Percentiles rank a stretch among this genome's conserved stretches.
These are phyloP conservation scores for Kazachstania martiniae DNA, from an alignment of 805 yeast species.

Conservation along the genomic window DNA sequence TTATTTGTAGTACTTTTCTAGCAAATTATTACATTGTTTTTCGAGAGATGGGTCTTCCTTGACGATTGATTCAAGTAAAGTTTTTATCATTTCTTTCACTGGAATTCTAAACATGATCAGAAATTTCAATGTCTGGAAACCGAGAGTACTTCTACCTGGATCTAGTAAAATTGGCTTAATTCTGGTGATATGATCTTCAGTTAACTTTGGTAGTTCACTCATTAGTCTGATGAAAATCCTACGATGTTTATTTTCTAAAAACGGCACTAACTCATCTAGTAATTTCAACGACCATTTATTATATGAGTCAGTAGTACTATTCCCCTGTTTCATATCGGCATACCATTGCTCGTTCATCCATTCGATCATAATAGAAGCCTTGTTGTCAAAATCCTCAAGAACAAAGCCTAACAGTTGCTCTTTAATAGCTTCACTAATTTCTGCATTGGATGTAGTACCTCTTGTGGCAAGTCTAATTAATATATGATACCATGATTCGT, in stretches of 20 bases:
- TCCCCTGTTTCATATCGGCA: conserved; percentile 31
- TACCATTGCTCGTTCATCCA: conserved; percentile 98
- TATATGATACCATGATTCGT: conserved; percentile 66
- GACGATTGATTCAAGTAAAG: conserved; percentile 18
- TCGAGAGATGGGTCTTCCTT: conserved; percentile 16
- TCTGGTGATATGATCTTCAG: conserved; percentile 47
- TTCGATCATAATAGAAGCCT: conserved; percentile 68
- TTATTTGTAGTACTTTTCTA: conserved; percentile 17
- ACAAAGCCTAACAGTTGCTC: conserved; percentile 63
- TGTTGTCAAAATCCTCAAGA: conserved; percentile 55
- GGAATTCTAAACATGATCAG: conserved; percentile 89
- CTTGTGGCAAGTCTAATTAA: conserved; percentile 73
- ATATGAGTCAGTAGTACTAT: conserved; percentile 31
- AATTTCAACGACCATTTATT: conserved; percentile 58
- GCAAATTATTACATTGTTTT: conserved; percentile 20
- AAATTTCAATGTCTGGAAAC: conserved; percentile 73
- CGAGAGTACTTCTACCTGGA: conserved; percentile 71
- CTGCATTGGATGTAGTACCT: conserved; percentile 43
- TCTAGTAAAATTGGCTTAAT: conserved; percentile 71
- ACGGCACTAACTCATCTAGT: conserved; percentile 72
- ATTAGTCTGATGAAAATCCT: conserved; percentile 71
- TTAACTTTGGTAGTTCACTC: conserved; percentile 77
- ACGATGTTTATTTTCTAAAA: conserved; percentile 70
- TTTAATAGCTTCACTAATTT: conserved; percentile 52
- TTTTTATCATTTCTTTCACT: conserved; percentile 34